Conservation (phyloP, 2,329 filamentous ascomycete species). For the Ascomycota sp. region DNA sequence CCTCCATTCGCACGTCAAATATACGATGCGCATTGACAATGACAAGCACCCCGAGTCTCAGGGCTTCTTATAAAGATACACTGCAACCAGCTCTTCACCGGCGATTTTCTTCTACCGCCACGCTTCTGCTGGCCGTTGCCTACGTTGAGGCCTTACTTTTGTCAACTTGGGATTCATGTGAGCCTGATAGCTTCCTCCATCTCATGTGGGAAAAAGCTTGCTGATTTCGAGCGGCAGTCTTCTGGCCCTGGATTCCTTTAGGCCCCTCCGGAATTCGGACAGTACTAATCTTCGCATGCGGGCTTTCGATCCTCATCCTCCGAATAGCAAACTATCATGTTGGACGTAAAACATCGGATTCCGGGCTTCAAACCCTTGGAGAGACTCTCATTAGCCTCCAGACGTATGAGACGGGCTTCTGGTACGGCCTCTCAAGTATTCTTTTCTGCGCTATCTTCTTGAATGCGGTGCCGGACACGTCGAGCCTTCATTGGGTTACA, state of each 20-base stretch:
- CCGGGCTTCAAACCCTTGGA: constrained; percentile 42
- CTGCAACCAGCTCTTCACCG: constrained; percentile 74
- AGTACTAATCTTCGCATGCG: constrained; percentile 53
- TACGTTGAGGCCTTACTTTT: constrained; percentile 54
- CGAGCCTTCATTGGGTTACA: constrained; percentile 54
- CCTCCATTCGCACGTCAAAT: no score
- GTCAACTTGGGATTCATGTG: constrained; percentile 49
- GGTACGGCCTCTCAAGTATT: constrained; percentile 60
- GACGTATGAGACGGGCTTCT: constrained; percentile 49
- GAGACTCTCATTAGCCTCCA: constrained; percentile 35
- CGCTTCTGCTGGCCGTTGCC: constrained; percentile 47
- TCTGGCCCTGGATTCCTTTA: constrained; percentile 78
- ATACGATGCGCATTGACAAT: constrained; percentile 27
- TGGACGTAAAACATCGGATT: constrained; percentile 49
- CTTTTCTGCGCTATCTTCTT: constrained; percentile 68
- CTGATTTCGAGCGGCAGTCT: constrained; percentile 22
- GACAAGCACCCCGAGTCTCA: constrained; percentile 33
- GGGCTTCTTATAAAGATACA: constrained; percentile 62
- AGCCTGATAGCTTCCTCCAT: constrained; percentile 12
- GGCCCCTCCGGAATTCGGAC: constrained; percentile 57
- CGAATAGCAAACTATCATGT: constrained; percentile 71
- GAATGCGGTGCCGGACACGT: constrained; percentile 39
- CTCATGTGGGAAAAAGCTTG: constrained; percentile 2
- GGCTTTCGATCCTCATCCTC: constrained; percentile 61
- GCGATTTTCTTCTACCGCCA: constrained; percentile 62